phyloP scores from a whole-genome alignment of 352 stramenopile genomes.

The Globisporangium irregulare region DNA sequence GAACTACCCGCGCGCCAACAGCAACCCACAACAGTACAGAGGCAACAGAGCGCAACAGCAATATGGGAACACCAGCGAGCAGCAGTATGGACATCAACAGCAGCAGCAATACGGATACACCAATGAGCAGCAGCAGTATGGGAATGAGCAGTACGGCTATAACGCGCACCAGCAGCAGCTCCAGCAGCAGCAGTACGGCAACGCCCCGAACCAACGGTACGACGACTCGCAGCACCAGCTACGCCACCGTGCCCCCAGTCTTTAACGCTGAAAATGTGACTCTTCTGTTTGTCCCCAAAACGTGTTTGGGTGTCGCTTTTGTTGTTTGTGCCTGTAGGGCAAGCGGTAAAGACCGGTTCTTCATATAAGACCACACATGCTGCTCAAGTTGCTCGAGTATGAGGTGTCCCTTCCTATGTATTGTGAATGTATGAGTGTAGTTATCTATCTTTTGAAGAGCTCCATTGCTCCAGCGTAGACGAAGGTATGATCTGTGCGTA shows the following conservation, averaged over 20 bases:
- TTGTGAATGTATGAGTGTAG: not conserved
- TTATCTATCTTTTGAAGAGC: not conserved
- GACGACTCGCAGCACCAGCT: conserved; percentile 1
- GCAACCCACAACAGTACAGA: conserved; percentile 3
- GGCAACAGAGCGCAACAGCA: conserved; percentile 17
- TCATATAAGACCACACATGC: not conserved
- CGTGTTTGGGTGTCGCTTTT: not conserved
- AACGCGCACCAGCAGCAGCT: conserved; percentile 12
- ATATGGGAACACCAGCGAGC: conserved; percentile 18
- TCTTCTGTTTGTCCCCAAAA: not conserved
- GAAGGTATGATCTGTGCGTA: not conserved
- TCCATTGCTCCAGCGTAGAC: not conserved
- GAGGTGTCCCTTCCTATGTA: not conserved
- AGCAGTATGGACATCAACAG: conserved; percentile 15
- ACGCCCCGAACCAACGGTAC: conserved; percentile 13
- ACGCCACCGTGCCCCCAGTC: conserved; percentile 1
- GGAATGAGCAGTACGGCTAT: conserved; percentile 13
- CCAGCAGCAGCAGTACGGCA: conserved; percentile 14
- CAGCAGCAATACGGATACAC: conserved; percentile 16
- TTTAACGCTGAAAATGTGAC: conserved; percentile 1
- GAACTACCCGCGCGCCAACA: conserved; percentile 5
- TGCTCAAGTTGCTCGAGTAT: not conserved
- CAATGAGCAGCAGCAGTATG: conserved; percentile 21
- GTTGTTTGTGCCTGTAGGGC: not conserved
- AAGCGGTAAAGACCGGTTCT: conserved; percentile 9